Evolutionary conservation across 106 monocot genomes (phyloP).

Genomic region (Gastrodia elata): DNA sequence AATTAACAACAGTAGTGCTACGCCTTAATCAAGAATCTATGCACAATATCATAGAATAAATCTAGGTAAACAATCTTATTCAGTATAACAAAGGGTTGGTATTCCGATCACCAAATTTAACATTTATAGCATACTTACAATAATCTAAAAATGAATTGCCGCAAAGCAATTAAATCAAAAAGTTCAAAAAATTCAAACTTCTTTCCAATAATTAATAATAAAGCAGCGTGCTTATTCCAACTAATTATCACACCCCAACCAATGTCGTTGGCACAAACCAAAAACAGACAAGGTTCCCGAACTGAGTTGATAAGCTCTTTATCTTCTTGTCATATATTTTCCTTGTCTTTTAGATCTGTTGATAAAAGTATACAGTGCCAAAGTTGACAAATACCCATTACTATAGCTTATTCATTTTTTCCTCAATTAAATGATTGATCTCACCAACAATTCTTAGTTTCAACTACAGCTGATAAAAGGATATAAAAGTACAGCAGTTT

Average conservation of each 20-base stretch:
- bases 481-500: no score
- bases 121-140: not conserved
- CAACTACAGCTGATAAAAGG: no score
- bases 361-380: no score
- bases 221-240: not conserved
- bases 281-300: not conserved
- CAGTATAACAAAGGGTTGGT: not conserved
- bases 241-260: not conserved
- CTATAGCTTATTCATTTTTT: no score
- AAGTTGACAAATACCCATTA: no score
- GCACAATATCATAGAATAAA: not conserved
- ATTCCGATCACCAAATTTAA: not conserved
- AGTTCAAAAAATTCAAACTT: constrained; percentile 2
- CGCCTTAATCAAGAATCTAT: not conserved
- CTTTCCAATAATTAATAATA: not conserved
- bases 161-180: not conserved
- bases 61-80: not conserved
- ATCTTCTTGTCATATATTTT: no score
- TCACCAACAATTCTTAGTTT: no score
- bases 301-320: not conserved
- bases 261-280: not conserved
- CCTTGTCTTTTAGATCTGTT: no score
- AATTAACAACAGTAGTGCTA: not conserved
- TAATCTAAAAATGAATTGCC: not conserved
- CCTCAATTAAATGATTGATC: no score